Evolutionary conservation across 306 rosid genomes (phyloP), one percentile per base, ranked within the genome.

Genomic region (Fragaria ananassa): DNA sequence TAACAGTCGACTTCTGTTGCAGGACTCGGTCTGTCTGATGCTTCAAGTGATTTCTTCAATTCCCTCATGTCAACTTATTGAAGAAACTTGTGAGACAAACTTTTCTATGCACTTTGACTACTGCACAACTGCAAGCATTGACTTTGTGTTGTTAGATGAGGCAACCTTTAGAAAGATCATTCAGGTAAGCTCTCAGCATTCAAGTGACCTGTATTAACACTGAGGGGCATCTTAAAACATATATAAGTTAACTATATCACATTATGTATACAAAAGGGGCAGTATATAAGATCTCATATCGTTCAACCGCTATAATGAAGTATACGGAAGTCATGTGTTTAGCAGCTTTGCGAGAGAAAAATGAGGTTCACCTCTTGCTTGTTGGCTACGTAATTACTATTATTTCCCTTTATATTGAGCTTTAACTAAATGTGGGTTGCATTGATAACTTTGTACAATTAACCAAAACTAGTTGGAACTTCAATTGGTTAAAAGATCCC

Each of bases 31-130:
- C 70, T 89, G 93, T 83, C 83, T 96, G 82, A 85, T 94, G 70
- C 97, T 95, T 81, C 96, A 89, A 83, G 93, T 84, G 79, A 81
- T 92, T 82, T 89, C 96, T 63, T 84, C 88, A 51, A 83, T 94
- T 74, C 93, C 92, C 21, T 92, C 95, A 18, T 92, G 96, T 81
- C 86, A 80, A 80, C 87, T 88, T 78, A 78, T 95, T 75, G 92
- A 88, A 83, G 96, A 90, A 85, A 89, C 91, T 35, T 86, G 96
- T 79, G 83, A 85, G 85, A 88, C 87, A 87, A 92, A 87, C 80
- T 88, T 92, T 77, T 74, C 97, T 57, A 89, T 77, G 93, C 96
- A 95, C 89, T 92, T 95, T 63, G 98, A 95, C 88, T 92, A 90
- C 74, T 92, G 90, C 83, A 90, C 93, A 84, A 95, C 96, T 77